A percentile compares a stretch with the other conserved stretches of the same genome.
Evolutionary conservation across 306 rosid genomes (phyloP).

Genomic region (Cucumis hystrix): DNA sequence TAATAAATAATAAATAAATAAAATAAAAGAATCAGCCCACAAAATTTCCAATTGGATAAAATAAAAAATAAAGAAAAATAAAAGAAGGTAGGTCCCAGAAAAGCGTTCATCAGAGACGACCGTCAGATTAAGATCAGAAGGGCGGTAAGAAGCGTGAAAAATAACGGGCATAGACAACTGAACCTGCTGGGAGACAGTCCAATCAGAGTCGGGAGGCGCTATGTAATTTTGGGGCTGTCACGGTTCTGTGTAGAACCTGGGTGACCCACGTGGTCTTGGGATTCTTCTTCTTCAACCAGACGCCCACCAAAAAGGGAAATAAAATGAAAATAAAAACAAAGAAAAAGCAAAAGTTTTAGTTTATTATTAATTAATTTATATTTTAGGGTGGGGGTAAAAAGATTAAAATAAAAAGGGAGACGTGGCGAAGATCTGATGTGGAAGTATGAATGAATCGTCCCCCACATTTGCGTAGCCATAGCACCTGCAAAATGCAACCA

Average conservation of each 20-base stretch:
- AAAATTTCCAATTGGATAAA: background rate
- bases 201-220: slow-evolving; percentile 3
- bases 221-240: slow-evolving; percentile 3
- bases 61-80: background rate
- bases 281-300: background rate
- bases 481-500: background rate
- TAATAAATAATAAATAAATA: no score
- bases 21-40: background rate
- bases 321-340: background rate
- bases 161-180: background rate
- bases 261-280: slow-evolving; percentile 10
- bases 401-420: background rate
- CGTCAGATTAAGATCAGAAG: background rate
- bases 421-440: background rate
- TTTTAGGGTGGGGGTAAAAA: background rate
- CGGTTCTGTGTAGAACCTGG: background rate
- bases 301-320: background rate
- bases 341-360: no score
- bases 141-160: background rate
- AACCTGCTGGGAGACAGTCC: background rate
- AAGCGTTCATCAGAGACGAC: background rate
- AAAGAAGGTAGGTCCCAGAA: background rate
- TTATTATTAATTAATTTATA: background rate
- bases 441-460: background rate
- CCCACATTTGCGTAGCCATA: background rate